Conservation (phyloP, 2,329 filamentous ascomycete species). For the Colletotrichum viniferum region DNA sequence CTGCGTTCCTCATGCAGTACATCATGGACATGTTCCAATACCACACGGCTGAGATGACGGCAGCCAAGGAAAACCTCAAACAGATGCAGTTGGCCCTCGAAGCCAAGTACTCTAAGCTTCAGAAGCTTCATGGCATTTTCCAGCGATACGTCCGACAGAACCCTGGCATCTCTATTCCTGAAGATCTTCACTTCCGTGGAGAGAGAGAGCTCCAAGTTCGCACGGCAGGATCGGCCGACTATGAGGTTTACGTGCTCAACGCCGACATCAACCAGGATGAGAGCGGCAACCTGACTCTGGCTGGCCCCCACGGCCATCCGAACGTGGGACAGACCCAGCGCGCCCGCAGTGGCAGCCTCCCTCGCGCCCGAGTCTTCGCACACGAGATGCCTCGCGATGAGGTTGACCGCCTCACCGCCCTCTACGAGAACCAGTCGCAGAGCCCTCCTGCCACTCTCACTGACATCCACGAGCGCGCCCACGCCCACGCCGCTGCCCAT, state of each 20-base stretch:
- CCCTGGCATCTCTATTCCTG: background rate
- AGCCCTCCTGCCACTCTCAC: background rate
- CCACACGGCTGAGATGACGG: background rate
- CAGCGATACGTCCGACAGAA: background rate
- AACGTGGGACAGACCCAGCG: background rate
- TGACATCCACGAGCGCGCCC: background rate
- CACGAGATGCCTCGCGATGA: background rate
- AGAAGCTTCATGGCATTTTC: background rate
- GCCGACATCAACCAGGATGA: background rate
- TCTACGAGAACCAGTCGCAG: background rate
- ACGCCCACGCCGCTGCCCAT: background rate
- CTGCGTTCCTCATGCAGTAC: background rate
- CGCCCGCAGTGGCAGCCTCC: background rate
- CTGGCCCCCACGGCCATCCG: fast-evolving
- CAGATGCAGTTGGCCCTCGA: background rate
- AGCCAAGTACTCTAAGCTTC: background rate
- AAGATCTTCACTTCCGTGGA: background rate
- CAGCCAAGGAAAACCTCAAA: background rate
- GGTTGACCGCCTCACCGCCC: background rate
- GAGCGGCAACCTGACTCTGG: background rate
- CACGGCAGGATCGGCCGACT: background rate
- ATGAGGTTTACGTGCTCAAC: background rate
- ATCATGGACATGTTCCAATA: background rate
- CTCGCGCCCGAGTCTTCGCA: background rate
- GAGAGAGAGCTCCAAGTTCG: background rate